Percentiles rank a stretch among this genome's conserved stretches.
Evolutionary conservation across 225 moss, liverwort and hornwort species (phyloP).

Genomic region (Marchantia paleacea): DNA sequence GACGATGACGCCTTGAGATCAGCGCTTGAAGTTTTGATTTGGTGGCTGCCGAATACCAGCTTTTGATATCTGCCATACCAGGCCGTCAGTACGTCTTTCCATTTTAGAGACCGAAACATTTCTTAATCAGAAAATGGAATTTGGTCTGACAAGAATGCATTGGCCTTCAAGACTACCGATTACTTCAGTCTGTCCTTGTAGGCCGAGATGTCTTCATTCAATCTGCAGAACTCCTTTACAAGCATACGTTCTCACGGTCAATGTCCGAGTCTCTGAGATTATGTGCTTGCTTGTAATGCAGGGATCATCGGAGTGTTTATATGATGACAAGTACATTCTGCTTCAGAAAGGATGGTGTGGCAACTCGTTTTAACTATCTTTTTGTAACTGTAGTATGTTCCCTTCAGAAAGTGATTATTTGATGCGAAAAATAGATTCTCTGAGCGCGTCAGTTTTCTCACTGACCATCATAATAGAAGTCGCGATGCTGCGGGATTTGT

Average conservation of each 20-base stretch:
- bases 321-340: not conserved
- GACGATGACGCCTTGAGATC: slow-evolving; percentile 28
- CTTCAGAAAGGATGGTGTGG: not conserved
- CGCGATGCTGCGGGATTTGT: no score
- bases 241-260: no score
- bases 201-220: not conserved
- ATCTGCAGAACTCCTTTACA: not conserved
- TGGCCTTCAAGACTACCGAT: not conserved
- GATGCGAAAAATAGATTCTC: no score
- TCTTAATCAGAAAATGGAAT: not conserved
- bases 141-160: not conserved
- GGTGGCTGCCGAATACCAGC: not conserved
- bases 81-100: not conserved
- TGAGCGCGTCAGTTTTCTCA: no score
- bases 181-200: not conserved
- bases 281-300: not conserved
- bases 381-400: slow-evolving; percentile 6
- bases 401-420: not conserved
- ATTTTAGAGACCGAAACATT: not conserved
- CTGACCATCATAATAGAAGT: no score
- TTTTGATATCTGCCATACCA: not conserved
- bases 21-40: not conserved
- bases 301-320: not conserved
- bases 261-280: not conserved
- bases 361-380: not conserved